Conservation (phyloP, 1,284 basidiomycete species). For the Sparassis latifolia region DNA sequence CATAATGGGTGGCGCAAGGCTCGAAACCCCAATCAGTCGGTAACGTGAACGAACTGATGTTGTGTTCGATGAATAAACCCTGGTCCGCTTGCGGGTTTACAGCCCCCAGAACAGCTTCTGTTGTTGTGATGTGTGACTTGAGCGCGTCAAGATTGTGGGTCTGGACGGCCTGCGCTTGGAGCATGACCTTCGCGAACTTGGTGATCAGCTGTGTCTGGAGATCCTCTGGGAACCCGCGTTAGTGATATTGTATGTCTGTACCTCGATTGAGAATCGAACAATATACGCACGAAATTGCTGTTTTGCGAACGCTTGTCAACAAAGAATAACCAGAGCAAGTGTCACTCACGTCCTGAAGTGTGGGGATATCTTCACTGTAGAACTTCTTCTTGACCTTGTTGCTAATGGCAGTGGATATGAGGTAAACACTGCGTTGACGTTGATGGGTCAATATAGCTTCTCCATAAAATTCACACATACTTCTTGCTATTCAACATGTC, state of each 20-base stretch:
- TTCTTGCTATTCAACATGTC: conserved; percentile 82
- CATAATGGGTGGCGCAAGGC: conserved; percentile 68
- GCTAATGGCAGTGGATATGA: conserved; percentile 61
- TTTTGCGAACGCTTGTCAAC: background rate
- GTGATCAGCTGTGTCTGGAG: conserved; percentile 58
- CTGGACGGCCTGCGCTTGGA: conserved; percentile 53
- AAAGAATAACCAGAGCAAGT: conserved; percentile 6
- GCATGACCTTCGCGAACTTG: conserved; percentile 45
- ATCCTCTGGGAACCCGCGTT: conserved; percentile 37
- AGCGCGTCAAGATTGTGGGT: conserved; percentile 49
- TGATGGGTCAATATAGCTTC: background rate
- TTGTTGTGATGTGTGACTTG: conserved; percentile 39
- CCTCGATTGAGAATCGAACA: background rate
- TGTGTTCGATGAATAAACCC: conserved; percentile 64
- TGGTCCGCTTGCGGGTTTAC: conserved; percentile 59
- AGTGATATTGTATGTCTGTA: conserved; percentile 2
- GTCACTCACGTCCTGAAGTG: conserved; percentile 60
- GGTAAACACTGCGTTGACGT: conserved; percentile 45
- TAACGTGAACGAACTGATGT: conserved; percentile 54
- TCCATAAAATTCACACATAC: conserved; percentile 29
- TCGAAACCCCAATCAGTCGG: conserved; percentile 70
- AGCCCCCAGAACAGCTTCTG: conserved; percentile 40
- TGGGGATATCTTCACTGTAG: conserved; percentile 60
- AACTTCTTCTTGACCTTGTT: conserved; percentile 67
- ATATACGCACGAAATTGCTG: conserved; percentile 60